Percentiles rank a stretch among this genome's conserved stretches.
Conservation (phyloP, 148 eudicot species). For the Rhododendron molle region DNA sequence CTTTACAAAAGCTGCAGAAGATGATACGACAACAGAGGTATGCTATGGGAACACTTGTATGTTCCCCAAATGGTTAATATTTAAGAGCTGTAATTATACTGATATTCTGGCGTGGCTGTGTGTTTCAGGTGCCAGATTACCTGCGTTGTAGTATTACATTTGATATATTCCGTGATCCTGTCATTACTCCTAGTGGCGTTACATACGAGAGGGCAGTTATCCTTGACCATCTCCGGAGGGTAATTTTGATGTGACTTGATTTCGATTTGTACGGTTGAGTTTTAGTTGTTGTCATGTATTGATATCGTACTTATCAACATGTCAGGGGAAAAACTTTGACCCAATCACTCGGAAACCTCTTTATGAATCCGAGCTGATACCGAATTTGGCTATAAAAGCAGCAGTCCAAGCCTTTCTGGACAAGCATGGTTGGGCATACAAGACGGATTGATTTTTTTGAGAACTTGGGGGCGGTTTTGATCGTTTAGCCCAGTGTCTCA, state of each 20-base stretch:
- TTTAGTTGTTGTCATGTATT: neutral
- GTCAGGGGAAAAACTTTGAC: conserved; percentile 79
- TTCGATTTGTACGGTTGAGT: neutral
- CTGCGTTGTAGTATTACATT: conserved; percentile 83
- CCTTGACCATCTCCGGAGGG: conserved; percentile 76
- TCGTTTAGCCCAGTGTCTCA: neutral
- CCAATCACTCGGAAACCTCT: conserved; percentile 74
- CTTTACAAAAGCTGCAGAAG: conserved; percentile 70
- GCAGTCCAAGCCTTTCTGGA: conserved; percentile 68
- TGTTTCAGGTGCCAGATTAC: conserved; percentile 81
- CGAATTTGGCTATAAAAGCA: conserved; percentile 86
- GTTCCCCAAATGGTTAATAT: neutral
- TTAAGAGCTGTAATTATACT: neutral
- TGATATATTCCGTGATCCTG: conserved; percentile 90
- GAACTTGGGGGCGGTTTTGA: neutral
- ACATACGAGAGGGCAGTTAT: conserved; percentile 88
- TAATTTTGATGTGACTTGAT: conserved; percentile 13
- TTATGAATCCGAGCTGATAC: conserved; percentile 42
- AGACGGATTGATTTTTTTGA: conserved; percentile 24
- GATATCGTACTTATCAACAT: neutral
- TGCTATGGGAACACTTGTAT: neutral
- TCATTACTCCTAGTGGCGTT: conserved; percentile 83
- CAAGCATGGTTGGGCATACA: conserved; percentile 84
- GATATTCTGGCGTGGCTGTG: neutral
- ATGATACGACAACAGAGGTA: conserved; percentile 75